phyloP scores from a whole-genome alignment of 768 basidiomycete species.

The Termitomyces sp. region DNA sequence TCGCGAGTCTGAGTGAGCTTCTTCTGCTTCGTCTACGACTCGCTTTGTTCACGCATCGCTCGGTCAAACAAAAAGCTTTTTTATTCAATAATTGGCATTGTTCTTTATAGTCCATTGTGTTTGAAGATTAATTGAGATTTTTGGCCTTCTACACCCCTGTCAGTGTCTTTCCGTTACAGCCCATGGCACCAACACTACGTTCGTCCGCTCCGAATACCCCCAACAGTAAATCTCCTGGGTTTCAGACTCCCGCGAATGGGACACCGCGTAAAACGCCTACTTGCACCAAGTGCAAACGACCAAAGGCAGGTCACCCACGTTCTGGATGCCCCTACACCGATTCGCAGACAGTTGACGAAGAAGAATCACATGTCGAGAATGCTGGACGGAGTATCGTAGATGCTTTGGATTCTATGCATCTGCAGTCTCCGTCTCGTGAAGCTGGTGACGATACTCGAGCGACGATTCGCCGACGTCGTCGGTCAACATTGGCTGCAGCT shows the following conservation, averaged over 20 bases:
- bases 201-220: slow-evolving; percentile 17
- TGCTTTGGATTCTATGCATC: slow-evolving; percentile 43
- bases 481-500: slow-evolving; percentile 21
- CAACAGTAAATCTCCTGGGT: slow-evolving; percentile 1
- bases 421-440: slow-evolving; percentile 23
- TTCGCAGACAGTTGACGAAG: slow-evolving; percentile 15
- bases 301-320: slow-evolving; percentile 55
- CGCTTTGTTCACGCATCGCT: background rate
- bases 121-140: background rate
- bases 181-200: slow-evolving; percentile 18
- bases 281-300: slow-evolving; percentile 52
- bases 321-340: slow-evolving; percentile 51
- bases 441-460: slow-evolving; percentile 29
- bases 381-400: slow-evolving; percentile 28
- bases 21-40: background rate
- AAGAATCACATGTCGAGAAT: slow-evolving; percentile 1
- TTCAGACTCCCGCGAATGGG: slow-evolving; percentile 14
- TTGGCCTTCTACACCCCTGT: background rate
- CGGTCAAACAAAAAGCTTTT: background rate
- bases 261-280: slow-evolving; percentile 47
- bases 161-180: background rate
- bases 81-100: background rate
- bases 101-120: background rate
- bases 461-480: slow-evolving; percentile 26
- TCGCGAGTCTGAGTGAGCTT: background rate